Percentiles rank a stretch among this genome's conserved stretches.
phyloP scores from a whole-genome alignment of 2,329 filamentous ascomycete species.

The Alternaria burnsii region DNA sequence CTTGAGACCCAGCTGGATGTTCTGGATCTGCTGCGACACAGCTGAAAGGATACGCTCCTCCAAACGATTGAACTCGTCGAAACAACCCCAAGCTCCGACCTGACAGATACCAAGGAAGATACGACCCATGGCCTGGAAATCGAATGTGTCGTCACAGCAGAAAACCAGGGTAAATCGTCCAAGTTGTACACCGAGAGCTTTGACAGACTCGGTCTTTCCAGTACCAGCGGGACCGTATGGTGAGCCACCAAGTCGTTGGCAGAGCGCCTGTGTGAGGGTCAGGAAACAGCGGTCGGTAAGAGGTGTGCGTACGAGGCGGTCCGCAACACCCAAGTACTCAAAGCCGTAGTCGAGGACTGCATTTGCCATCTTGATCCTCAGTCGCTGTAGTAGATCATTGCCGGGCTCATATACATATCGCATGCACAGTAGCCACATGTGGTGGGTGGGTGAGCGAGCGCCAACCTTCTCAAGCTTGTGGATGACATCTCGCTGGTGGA shows the following conservation, averaged over 20 bases:
- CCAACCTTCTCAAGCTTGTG: constrained; percentile 81
- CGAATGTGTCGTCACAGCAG: constrained; percentile 99
- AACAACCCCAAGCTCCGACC: constrained; percentile 99
- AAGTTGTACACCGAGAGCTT: constrained; percentile 93
- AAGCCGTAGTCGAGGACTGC: constrained; percentile 95
- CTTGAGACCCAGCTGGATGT: constrained; percentile 95
- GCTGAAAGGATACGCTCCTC: constrained; percentile 97
- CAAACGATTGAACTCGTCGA: constrained; percentile 99
- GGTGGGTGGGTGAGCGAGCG: constrained; percentile 79
- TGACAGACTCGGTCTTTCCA: constrained; percentile 98
- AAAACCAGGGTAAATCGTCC: constrained; percentile 98
- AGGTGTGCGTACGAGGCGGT: constrained; percentile 94
- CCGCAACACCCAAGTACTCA: constrained; percentile 95
- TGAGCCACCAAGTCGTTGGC: constrained; percentile 93
- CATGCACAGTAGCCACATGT: constrained; percentile 96
- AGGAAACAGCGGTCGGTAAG: constrained; percentile 98
- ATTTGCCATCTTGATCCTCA: constrained; percentile 96
- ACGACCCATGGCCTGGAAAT: constrained; percentile 99
- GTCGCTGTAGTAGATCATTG: constrained; percentile 80
- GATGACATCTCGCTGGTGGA: constrained; percentile 94
- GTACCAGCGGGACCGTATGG: constrained; percentile 98
- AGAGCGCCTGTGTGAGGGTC: constrained; percentile 93
- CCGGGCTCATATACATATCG: constrained; percentile 88
- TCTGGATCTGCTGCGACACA: constrained; percentile 98
- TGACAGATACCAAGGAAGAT: constrained; percentile 99